phyloP scores from a whole-genome alignment of 116 monocot species.

The Zostera marina region DNA sequence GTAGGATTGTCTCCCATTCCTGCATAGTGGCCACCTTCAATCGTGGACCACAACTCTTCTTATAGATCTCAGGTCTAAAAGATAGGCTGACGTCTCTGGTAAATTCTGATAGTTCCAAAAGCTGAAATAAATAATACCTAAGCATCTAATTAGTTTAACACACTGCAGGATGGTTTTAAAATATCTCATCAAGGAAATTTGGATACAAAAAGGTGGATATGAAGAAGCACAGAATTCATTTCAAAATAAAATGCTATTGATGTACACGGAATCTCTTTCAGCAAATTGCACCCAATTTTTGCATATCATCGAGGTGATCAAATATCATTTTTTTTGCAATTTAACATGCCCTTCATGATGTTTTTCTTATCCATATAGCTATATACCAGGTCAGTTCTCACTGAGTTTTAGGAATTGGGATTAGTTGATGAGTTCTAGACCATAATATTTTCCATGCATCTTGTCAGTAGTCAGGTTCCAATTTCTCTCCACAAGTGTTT shows the following conservation, averaged over 20 bases:
- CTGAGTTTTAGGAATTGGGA: no score
- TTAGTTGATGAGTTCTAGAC: no score
- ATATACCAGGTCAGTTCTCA: not conserved
- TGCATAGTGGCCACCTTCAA: no score
- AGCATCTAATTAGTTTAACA: not conserved
- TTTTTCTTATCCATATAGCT: not conserved
- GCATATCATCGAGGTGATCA: constrained; percentile 65
- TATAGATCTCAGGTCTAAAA: no score
- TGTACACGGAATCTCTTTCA: constrained; percentile 48
- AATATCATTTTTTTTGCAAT: not conserved
- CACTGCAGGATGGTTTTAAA: constrained; percentile 40
- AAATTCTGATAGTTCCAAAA: no score
- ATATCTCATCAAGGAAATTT: constrained; percentile 38
- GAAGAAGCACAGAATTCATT: constrained; percentile 25
- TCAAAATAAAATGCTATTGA: constrained; percentile 28
- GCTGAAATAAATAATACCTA: not conserved
- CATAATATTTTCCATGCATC: no score
- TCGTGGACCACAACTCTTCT: no score
- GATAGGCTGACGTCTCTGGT: no score
- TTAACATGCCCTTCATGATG: not conserved
- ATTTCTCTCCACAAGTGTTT: no score
- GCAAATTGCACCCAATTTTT: constrained; percentile 32
- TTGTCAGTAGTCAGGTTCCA: no score
- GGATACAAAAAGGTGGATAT: constrained; percentile 18
- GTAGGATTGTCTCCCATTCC: no score